Conservation (phyloP, 257 asterid species). For the Jaltomata sinuosa region DNA sequence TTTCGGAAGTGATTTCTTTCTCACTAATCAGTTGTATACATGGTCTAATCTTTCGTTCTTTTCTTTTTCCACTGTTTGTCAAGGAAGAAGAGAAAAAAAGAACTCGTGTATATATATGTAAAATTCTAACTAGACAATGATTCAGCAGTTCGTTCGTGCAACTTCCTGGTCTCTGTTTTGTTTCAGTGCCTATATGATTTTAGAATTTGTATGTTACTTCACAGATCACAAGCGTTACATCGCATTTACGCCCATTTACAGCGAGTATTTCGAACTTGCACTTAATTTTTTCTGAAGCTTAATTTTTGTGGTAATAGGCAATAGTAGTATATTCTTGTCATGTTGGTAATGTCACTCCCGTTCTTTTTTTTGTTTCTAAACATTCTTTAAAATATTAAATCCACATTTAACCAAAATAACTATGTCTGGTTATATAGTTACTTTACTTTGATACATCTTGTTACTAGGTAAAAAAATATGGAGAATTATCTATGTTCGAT, state of each 20-base stretch:
- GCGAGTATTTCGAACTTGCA: neutral
- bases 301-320: neutral
- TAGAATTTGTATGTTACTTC: neutral
- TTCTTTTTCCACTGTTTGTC: conserved; percentile 3
- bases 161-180: neutral
- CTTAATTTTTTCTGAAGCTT: neutral
- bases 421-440: neutral
- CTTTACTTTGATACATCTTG: neutral
- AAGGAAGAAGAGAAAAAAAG: conserved; percentile 20
- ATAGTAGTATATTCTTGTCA: neutral
- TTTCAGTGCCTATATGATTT: neutral
- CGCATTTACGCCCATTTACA: neutral
- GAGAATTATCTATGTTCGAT: neutral
- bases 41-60: conserved; percentile 3
- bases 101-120: conserved; percentile 37
- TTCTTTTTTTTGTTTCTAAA: neutral
- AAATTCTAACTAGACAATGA: conserved; percentile 19
- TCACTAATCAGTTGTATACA: conserved; percentile 44
- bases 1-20: conserved; percentile 29
- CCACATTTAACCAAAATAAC: neutral
- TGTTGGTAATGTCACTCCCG: neutral
- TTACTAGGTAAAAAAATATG: neutral
- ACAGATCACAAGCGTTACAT: neutral
- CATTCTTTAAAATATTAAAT: neutral
- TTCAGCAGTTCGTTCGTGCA: conserved; percentile 10